phyloP scores from a whole-genome alignment of 108 stramenopile species.

The Conticribra guillardii region DNA sequence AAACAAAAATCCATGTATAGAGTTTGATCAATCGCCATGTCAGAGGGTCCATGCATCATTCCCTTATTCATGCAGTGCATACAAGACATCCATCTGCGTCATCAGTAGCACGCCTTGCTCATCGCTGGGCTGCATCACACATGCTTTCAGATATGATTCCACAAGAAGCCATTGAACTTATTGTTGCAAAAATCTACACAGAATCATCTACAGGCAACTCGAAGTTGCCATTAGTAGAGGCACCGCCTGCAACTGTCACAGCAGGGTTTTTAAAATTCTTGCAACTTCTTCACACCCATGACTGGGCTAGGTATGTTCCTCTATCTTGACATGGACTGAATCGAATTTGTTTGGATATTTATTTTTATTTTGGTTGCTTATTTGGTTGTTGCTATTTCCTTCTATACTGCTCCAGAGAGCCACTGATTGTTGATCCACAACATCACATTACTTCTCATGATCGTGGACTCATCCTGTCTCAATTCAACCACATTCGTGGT shows the following conservation, averaged over 20 bases:
- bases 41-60: slow-evolving; percentile 74
- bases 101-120: slow-evolving; percentile 67
- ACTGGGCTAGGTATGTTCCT: slow-evolving; percentile 70
- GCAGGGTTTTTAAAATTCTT: slow-evolving; percentile 78
- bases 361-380: not conserved
- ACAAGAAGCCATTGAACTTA: slow-evolving; percentile 74
- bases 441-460: slow-evolving; percentile 65
- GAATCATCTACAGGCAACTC: slow-evolving; percentile 36
- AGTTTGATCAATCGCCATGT: slow-evolving; percentile 67
- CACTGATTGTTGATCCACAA: slow-evolving; percentile 89
- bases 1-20: slow-evolving; percentile 4
- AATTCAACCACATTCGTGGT: slow-evolving; percentile 70
- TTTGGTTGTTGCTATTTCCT: slow-evolving; percentile 3
- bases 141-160: slow-evolving; percentile 79
- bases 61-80: slow-evolving; percentile 78
- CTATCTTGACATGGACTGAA: too few species aligned
- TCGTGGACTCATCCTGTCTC: slow-evolving; percentile 54
- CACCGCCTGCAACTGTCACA: slow-evolving; percentile 62
- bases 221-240: slow-evolving; percentile 16
- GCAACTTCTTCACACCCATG: slow-evolving; percentile 67
- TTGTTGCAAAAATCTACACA: slow-evolving; percentile 82
- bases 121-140: slow-evolving; percentile 79
- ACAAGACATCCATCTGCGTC: slow-evolving; percentile 81
- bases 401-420: slow-evolving; percentile 47
- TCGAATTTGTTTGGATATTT: too few species aligned